These are phyloP conservation scores for Coniochaeta sp. DNA, from an alignment of 2,329 filamentous ascomycete species.

Conservation along the genomic window DNA sequence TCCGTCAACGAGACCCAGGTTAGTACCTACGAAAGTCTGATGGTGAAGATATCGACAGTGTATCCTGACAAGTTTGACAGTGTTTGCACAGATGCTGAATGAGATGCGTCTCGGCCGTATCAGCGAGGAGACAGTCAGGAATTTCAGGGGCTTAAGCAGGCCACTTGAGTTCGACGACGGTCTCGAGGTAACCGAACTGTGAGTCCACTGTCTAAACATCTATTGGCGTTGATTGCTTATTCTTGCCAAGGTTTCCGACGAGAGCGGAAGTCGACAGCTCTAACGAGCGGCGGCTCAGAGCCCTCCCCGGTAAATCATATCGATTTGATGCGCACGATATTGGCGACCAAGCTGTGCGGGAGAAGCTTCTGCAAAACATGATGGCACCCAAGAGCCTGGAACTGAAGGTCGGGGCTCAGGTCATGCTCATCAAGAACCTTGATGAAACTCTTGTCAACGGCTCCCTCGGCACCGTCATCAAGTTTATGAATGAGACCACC, in stretches of 20 bases:
- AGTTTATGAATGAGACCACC: constrained; percentile 55
- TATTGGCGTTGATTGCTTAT: constrained; percentile 14
- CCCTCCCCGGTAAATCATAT: constrained; percentile 59
- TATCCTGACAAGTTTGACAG: constrained; percentile 32
- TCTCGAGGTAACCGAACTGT: constrained; percentile 78
- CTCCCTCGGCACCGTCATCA: constrained; percentile 77
- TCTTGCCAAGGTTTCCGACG: constrained; percentile 61
- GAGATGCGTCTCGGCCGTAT: constrained; percentile 91
- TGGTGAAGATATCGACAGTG: background rate
- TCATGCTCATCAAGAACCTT: constrained; percentile 99
- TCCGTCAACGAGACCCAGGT: constrained; percentile 83
- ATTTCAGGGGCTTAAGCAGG: constrained; percentile 67
- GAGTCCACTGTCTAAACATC: constrained; percentile 21
- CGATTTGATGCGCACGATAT: constrained; percentile 69
- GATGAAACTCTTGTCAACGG: constrained; percentile 92
- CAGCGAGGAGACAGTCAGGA: constrained; percentile 63
- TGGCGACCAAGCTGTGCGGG: constrained; percentile 61
- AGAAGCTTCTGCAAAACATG: constrained; percentile 78
- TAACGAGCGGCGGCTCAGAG: constrained; percentile 66
- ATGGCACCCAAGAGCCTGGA: constrained; percentile 81
- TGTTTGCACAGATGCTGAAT: constrained; percentile 92
- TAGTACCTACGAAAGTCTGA: constrained; percentile 13
- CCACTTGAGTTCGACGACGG: constrained; percentile 66
- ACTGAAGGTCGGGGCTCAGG: constrained; percentile 86
- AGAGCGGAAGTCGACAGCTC: constrained; percentile 82